Conservation (phyloP, 257 asterid genomes). For the Primulina eburnea region DNA sequence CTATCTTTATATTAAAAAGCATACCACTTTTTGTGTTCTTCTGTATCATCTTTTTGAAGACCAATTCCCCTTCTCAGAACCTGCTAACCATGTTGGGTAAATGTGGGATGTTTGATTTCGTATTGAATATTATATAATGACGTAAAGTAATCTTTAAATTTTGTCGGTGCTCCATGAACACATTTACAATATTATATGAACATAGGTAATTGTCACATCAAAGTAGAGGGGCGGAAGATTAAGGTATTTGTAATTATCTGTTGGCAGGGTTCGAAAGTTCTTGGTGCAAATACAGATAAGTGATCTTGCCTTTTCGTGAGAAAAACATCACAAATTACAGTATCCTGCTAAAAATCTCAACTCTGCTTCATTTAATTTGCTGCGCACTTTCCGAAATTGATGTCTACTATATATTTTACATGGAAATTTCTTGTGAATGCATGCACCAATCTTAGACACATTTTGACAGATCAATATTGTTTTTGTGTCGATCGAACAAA, state of each 20-base stretch:
- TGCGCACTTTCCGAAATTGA: neutral
- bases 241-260: neutral
- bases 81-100: neutral
- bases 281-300: no score
- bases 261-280: neutral
- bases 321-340: no score
- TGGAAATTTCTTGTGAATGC: neutral
- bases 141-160: neutral
- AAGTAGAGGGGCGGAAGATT: no score
- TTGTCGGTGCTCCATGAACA: neutral
- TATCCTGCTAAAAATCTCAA: neutral
- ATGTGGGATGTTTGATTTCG: neutral
- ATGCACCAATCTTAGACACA: neutral
- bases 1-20: neutral
- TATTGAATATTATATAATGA: neutral
- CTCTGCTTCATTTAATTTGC: neutral
- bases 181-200: no score
- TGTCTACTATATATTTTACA: neutral
- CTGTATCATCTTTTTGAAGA: neutral
- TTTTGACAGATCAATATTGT: no score
- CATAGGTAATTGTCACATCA: no score
- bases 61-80: neutral
- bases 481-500: no score
- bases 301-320: neutral
- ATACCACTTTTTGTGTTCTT: neutral